Base-by-base conservation (phyloP, 106 monocot genomes). In the Dendrobium chrysotoxum region DNA sequence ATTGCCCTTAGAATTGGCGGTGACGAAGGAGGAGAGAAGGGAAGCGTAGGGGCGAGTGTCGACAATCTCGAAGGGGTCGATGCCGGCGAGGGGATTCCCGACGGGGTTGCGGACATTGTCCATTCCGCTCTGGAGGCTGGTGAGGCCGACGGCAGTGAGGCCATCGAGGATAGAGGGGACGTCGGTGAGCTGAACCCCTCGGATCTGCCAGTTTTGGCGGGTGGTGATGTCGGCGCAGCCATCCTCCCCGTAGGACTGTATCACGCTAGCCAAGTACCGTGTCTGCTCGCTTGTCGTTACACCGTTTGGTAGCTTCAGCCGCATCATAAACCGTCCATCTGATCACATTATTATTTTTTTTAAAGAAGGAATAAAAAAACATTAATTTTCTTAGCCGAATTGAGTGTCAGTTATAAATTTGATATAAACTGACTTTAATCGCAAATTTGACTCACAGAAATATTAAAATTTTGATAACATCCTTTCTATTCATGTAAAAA, bases 311-410 rank as follows among this genome's bases (percentile, higher is more conserved):
- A 97, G 94, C 85, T 94, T 97, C 80, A 97, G 58, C n/a, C 97
- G 83, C 97, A 97, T 92, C 97, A 97, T 97, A 87, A 97, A 97
- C 70, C 97, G 79, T 25, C 97, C 97, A 53, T 97, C 97, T 97
- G 35, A 35, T 35, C 35, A 35, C 35, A 35, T 35, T 35, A 35
- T 35, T n/a, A n/a, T 35, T 35, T 35, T 31, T 31, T 31, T 31
- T 1, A 31, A 35, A 35, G 35, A 35, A 35, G 35, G 35, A 35
- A 35, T 35, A 0, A 35, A 35, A 35, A 35, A 35, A 35, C 35
- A 3, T 35, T 35, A 35, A 35, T 35, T 35, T 31, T 35, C 1
- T 35, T 35, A 35, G 35, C 35, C 35, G 30, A 35, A 2, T 35
- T 35, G 35, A 35, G 35, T n/a, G n/a, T 35, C 35, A 35, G 35